phyloP scores from a whole-genome alignment of 202 grass and related monocot genomes.

The Zizania palustris region DNA sequence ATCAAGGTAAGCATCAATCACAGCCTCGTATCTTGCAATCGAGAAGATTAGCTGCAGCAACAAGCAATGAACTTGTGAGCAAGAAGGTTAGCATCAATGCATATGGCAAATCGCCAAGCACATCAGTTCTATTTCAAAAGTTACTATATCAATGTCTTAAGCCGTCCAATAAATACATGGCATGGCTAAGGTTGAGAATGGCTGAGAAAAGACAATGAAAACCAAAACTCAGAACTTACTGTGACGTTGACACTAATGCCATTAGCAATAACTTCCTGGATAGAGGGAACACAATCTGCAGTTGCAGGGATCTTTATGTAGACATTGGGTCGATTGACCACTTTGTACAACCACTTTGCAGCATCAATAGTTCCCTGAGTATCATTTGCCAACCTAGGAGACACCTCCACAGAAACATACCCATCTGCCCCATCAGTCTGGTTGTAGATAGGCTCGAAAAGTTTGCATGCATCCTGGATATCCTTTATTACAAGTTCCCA shows the following conservation, averaged over 20 bases:
- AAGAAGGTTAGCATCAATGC: conserved; percentile 18
- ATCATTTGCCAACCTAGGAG: conserved; percentile 92
- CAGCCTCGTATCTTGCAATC: conserved; percentile 88
- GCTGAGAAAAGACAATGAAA: conserved; percentile 20
- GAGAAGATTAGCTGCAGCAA: conserved; percentile 90
- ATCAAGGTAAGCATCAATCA: conserved; percentile 96
- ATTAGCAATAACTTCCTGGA: conserved; percentile 84
- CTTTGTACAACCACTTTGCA: conserved; percentile 93
- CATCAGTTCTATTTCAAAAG: not conserved
- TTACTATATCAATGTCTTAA: not conserved
- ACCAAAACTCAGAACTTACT: conserved; percentile 48
- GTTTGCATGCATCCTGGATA: conserved; percentile 90
- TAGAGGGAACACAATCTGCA: conserved; percentile 90
- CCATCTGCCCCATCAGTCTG: conserved; percentile 83
- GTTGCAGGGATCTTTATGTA: conserved; percentile 99
- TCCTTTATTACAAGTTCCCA: conserved; percentile 99
- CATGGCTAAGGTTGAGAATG: not conserved
- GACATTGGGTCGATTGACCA: conserved; percentile 83
- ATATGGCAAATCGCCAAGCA: not conserved
- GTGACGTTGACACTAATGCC: conserved; percentile 98
- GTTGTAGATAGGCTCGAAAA: conserved; percentile 93
- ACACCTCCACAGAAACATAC: conserved; percentile 96
- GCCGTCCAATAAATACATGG: not conserved
- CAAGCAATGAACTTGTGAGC: conserved; percentile 38
- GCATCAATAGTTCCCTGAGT: conserved; percentile 86